Conservation (phyloP, 345 rosid genomes). For the Viola odorata region DNA sequence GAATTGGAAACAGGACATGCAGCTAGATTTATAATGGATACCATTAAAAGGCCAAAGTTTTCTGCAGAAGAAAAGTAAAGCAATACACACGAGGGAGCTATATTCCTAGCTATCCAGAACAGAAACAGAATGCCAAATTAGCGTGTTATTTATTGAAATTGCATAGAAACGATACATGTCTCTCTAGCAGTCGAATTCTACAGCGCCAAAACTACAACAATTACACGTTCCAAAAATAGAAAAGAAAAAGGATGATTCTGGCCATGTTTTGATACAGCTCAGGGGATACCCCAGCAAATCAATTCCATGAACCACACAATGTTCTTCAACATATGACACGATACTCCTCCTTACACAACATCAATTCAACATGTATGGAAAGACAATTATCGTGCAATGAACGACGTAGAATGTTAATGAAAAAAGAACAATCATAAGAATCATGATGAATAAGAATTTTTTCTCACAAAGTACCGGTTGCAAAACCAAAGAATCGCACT, state of each 20-base stretch:
- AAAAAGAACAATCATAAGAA: slow-evolving; percentile 46
- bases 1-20: not conserved
- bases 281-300: slow-evolving; percentile 23
- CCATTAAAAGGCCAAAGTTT: not conserved
- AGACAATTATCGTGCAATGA: slow-evolving; percentile 28
- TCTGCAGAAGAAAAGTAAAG: not conserved
- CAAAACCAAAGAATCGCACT: slow-evolving; percentile 26
- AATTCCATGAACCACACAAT: slow-evolving; percentile 36
- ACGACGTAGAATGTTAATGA: slow-evolving; percentile 23
- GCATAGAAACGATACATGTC: slow-evolving; percentile 39
- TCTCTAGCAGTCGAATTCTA: slow-evolving; percentile 41
- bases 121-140: slow-evolving; percentile 8
- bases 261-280: slow-evolving; percentile 25
- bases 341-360: slow-evolving; percentile 24
- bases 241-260: slow-evolving; percentile 16
- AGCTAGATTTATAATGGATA: not conserved
- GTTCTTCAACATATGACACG: slow-evolving; percentile 22
- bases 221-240: slow-evolving; percentile 30
- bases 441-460: slow-evolving; percentile 34
- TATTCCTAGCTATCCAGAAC: slow-evolving; percentile 1
- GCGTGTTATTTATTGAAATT: slow-evolving; percentile 33
- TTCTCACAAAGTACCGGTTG: slow-evolving; percentile 14
- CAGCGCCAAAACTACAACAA: slow-evolving; percentile 40
- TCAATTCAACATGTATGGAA: slow-evolving; percentile 29
- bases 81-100: not conserved